Conservation (phyloP, 352 stramenopile genomes). For the Pythium aristosporum region DNA sequence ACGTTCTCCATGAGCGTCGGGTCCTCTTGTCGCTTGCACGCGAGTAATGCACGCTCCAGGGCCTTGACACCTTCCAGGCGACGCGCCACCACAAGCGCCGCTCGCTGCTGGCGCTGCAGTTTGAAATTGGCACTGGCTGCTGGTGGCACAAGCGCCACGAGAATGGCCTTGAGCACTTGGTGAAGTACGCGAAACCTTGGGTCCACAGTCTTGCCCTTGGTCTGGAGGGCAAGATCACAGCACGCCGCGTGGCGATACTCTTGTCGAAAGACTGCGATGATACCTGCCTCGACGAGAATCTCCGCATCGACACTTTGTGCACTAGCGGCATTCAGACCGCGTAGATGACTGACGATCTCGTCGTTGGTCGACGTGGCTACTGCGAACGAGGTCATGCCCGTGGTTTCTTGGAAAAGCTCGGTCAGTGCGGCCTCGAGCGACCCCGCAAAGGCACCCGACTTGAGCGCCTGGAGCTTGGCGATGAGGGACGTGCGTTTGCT, state of each 20-base stretch:
- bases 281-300: slow-evolving; percentile 51
- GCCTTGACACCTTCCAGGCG: slow-evolving; percentile 74
- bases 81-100: slow-evolving; percentile 39
- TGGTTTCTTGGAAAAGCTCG: slow-evolving; percentile 67
- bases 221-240: slow-evolving; percentile 51
- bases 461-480: slow-evolving; percentile 67
- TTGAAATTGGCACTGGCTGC: slow-evolving; percentile 18
- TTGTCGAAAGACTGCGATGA: slow-evolving; percentile 47
- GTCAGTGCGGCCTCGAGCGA: slow-evolving; percentile 44
- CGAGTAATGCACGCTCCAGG: slow-evolving; percentile 75
- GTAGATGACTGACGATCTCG: slow-evolving; percentile 39
- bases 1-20: slow-evolving; percentile 76
- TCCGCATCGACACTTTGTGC: slow-evolving; percentile 50
- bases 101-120: slow-evolving; percentile 33
- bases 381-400: slow-evolving; percentile 40
- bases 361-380: slow-evolving; percentile 24
- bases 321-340: slow-evolving; percentile 29
- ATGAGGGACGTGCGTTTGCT: slow-evolving; percentile 47
- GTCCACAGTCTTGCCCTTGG: slow-evolving; percentile 52
- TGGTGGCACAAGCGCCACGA: slow-evolving; percentile 33
- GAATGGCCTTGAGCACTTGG: slow-evolving; percentile 52
- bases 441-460: slow-evolving; percentile 42
- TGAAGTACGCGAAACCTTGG: slow-evolving; percentile 49
- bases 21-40: slow-evolving; percentile 74
- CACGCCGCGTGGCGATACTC: slow-evolving; percentile 33